Percentiles rank a stretch among this genome's conserved stretches.
Conservation (phyloP, 495 filamentous ascomycete genomes). For the Daldinia childiae region DNA sequence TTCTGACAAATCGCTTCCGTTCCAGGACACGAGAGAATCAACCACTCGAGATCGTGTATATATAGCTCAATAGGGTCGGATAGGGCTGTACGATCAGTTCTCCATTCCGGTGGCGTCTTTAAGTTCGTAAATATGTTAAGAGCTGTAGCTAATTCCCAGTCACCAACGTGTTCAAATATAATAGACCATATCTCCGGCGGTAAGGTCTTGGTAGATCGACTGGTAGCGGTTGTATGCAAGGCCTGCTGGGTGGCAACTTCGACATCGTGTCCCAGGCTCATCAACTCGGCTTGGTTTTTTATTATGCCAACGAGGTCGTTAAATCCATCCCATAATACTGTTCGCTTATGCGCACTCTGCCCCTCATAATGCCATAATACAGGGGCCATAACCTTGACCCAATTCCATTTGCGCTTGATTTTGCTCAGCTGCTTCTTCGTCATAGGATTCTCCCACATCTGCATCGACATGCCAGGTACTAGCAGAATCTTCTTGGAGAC, state of each 20-base stretch:
- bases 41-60: constrained; percentile 76
- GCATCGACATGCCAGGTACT: constrained; percentile 81
- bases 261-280: constrained; percentile 68
- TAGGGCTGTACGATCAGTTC: constrained; percentile 50
- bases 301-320: constrained; percentile 71
- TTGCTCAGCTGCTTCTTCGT: constrained; percentile 84
- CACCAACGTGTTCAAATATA: constrained; percentile 81
- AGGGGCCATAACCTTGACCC: constrained; percentile 76
- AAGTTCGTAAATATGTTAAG: constrained; percentile 82
- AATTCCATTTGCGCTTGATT: constrained; percentile 80
- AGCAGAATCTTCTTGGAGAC: constrained; percentile 83
- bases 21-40: constrained; percentile 72
- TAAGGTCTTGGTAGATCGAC: constrained; percentile 52
- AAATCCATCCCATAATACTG: constrained; percentile 73
- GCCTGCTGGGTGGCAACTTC: constrained; percentile 58
- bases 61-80: constrained; percentile 61
- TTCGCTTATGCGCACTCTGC: constrained; percentile 54
- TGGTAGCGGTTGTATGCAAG: constrained; percentile 43
- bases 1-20: constrained; percentile 72
- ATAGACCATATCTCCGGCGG: constrained; percentile 90
- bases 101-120: constrained; percentile 78
- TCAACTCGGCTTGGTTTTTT: constrained; percentile 70
- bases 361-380: constrained; percentile 77
- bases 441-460: constrained; percentile 88
- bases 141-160: constrained; percentile 88